Evolutionary conservation across 208 protist species (phyloP), one percentile per base, ranked within the genome.

Genomic region (Porcisia hertigi): DNA sequence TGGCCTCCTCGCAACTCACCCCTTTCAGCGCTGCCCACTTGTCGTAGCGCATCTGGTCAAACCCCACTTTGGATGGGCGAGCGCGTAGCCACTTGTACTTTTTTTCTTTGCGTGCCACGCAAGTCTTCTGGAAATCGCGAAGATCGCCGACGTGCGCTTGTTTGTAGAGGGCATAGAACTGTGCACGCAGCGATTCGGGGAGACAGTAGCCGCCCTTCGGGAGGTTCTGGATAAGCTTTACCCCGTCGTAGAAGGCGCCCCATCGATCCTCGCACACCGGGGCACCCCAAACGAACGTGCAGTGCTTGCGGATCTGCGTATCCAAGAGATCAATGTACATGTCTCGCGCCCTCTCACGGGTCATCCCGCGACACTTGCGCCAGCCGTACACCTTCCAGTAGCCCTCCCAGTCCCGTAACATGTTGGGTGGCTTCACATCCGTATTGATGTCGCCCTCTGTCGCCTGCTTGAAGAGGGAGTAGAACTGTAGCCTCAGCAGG

Each of bases 311-410:
- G 25, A 86, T 75, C 57, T 81, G 71, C 53, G 57, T 23, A 41
- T 77, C 65, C 11, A 95, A 76, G 14, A 84, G 82, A 64, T 85
- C 84, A n/a, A 98, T 85, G 79, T 99, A 99, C 57, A 88, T 60
- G 65, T 84, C 70, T 83, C 88, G 92, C 59, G 97, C 97, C 47
- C 93, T 91, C 60, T 98, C 97, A 64, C 87, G 71, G 34, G 88
- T 80, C 76, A 88, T 95, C 59, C 95, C 97, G 75, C 97, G 94
- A 30, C 76, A 64, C 55, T 74, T 82, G 66, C 95, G 88, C 94
- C 96, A 98, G 25, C 93, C 95, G 65, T 97, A 88, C 84, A 95
- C 97, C 88, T 99, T 99, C 84, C 94, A 95, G 74, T 83, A 86
- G 58, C 82, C 78, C 74, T 86, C 82, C 82, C 82, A 86, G 70